A percentile compares a stretch with the other conserved stretches of the same genome.
Evolutionary conservation across 805 yeast genomes (phyloP).

Genomic region (Priceomyces carsonii): DNA sequence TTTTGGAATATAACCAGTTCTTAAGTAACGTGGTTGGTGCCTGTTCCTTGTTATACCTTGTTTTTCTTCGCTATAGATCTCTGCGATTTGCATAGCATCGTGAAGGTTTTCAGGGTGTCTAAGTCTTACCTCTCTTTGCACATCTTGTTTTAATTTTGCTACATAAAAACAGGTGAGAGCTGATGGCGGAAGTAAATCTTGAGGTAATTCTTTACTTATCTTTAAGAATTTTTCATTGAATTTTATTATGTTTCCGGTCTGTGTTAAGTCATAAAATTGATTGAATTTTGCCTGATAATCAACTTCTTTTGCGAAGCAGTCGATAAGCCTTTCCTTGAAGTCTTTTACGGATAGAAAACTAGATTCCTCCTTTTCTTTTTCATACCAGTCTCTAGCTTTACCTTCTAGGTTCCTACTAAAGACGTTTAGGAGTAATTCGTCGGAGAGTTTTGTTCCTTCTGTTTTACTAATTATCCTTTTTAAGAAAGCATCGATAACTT

Average conservation of each 20-base stretch:
- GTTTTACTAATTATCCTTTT: not conserved
- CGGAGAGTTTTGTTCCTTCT: not conserved
- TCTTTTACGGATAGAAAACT: not conserved
- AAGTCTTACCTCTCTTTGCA: no score
- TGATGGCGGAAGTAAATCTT: no score
- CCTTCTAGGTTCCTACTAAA: slow-evolving; percentile 1
- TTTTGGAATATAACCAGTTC: no score
- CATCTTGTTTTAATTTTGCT: no score
- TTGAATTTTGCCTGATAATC: not conserved
- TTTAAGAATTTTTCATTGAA: not conserved
- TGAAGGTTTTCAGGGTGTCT: no score
- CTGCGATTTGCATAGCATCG: no score
- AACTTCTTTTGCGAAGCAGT: not conserved
- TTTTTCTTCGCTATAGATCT: no score
- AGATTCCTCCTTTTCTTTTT: not conserved
- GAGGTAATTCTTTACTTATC: not conserved
- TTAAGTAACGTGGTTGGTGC: no score
- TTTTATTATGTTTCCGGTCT: not conserved
- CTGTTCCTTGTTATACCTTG: no score
- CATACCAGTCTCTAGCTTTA: not conserved
- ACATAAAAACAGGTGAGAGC: no score
- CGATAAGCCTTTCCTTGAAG: not conserved
- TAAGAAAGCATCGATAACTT: not conserved
- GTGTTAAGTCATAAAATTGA: not conserved
- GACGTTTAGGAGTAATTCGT: not conserved